These are phyloP conservation scores for Sporothrix humicola DNA, from an alignment of 2,329 filamentous ascomycete genomes.

Conservation along the genomic window DNA sequence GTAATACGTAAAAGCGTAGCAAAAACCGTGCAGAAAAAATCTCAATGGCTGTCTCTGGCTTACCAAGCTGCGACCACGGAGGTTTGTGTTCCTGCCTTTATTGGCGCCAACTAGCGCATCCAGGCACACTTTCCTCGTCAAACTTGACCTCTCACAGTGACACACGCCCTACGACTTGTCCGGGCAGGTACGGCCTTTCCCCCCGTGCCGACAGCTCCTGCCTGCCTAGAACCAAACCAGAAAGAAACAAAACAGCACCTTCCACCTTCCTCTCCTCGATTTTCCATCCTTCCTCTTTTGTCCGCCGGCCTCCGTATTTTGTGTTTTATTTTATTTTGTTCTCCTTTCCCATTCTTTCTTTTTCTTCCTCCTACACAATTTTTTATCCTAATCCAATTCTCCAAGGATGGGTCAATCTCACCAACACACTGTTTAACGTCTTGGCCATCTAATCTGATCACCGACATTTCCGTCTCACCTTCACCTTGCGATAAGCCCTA, in stretches of 20 bases:
- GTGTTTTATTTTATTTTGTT: background rate
- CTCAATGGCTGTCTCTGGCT: constrained; percentile 1
- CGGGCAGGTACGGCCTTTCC: background rate
- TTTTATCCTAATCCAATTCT: background rate
- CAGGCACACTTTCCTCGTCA: background rate
- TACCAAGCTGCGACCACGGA: constrained; percentile 25
- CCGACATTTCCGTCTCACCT: background rate
- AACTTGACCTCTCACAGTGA: background rate
- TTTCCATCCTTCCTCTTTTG: background rate
- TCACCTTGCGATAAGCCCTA: background rate
- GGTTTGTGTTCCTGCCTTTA: background rate
- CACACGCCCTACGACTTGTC: constrained; percentile 1
- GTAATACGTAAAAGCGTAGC: background rate
- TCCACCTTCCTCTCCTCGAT: background rate
- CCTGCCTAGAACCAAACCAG: background rate
- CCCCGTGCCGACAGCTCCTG: background rate
- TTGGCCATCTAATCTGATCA: constrained; percentile 14
- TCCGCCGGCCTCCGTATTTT: too few species aligned
- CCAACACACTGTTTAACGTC: background rate
- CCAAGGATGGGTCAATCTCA: background rate
- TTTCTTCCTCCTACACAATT: background rate
- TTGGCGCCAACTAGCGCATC: background rate
- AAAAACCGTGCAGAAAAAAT: background rate
- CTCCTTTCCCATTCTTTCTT: background rate
- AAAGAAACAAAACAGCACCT: background rate